phyloP scores from a whole-genome alignment of 164 flowering plant genomes.

The Berberis thunbergii region DNA sequence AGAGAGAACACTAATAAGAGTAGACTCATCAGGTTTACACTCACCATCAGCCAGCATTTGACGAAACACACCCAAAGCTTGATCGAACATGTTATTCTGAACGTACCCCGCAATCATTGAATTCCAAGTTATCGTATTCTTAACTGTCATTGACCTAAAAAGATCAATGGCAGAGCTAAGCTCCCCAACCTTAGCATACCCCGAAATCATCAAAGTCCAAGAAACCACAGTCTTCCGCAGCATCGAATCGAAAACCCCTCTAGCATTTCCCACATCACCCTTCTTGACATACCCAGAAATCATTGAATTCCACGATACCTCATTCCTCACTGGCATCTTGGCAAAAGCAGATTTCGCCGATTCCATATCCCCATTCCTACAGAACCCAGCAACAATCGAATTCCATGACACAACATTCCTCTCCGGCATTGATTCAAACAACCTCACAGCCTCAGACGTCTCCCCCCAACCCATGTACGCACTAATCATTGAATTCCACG shows the following conservation, averaged over 20 bases:
- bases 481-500: slow-evolving; percentile 39
- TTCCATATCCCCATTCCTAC: slow-evolving; percentile 30
- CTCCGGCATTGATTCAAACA: slow-evolving; percentile 34
- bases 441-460: slow-evolving; percentile 16
- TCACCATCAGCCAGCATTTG: background rate
- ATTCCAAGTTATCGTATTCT: slow-evolving; percentile 44
- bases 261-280: slow-evolving; percentile 29
- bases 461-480: slow-evolving; percentile 27
- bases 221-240: slow-evolving; percentile 35
- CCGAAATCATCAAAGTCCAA: slow-evolving; percentile 42
- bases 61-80: slow-evolving; percentile 27
- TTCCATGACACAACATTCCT: slow-evolving; percentile 34
- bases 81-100: slow-evolving; percentile 32
- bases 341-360: slow-evolving; percentile 27
- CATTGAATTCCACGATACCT: slow-evolving; percentile 37
- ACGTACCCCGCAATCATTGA: slow-evolving; percentile 45
- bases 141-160: slow-evolving; percentile 35
- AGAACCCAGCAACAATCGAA: slow-evolving; percentile 26
- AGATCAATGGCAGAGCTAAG: slow-evolving; percentile 18
- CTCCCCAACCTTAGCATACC: slow-evolving; percentile 30
- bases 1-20: background rate
- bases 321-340: slow-evolving; percentile 27
- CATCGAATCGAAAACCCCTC: slow-evolving; percentile 30
- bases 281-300: slow-evolving; percentile 30
- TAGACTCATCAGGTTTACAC: background rate